Percentiles rank a stretch among this genome's conserved stretches.
Conservation (phyloP, 805 yeast species). For the Candida lessepsii region DNA sequence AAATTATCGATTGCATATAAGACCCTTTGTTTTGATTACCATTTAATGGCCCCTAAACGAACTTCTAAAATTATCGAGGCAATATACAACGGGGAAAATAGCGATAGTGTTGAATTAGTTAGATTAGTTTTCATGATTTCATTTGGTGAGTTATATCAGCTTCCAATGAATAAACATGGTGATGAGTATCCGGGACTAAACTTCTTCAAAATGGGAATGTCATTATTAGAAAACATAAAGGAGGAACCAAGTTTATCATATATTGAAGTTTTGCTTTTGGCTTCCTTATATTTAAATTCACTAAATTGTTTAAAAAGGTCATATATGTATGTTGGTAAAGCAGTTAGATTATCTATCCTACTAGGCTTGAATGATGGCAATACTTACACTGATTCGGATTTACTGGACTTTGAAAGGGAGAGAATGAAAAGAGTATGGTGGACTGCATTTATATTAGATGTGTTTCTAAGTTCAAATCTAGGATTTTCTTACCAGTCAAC, state of each 20-base stretch:
- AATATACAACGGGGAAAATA: background rate
- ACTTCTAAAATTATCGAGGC: background rate
- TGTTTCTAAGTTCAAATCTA: background rate
- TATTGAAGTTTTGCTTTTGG: background rate
- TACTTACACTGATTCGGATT: background rate
- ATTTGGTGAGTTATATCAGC: conserved; percentile 1
- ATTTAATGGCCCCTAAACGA: background rate
- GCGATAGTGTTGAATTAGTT: background rate
- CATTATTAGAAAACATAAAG: background rate
- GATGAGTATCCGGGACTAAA: conserved; percentile 1
- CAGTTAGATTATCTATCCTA: background rate
- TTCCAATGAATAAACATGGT: background rate
- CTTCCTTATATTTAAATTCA: conserved; percentile 2
- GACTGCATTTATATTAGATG: background rate
- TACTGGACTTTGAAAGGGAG: background rate
- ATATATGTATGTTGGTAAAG: background rate
- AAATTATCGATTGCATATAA: conserved; percentile 1
- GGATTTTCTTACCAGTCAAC: background rate
- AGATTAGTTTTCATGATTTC: background rate
- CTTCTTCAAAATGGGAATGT: background rate
- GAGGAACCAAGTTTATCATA: conserved; percentile 1
- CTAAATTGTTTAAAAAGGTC: background rate
- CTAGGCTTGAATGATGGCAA: background rate
- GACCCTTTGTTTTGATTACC: background rate
- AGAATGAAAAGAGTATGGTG: conserved; percentile 2